Base-by-base conservation (phyloP, 2,329 filamentous ascomycete species). In the Truncatella angustata region DNA sequence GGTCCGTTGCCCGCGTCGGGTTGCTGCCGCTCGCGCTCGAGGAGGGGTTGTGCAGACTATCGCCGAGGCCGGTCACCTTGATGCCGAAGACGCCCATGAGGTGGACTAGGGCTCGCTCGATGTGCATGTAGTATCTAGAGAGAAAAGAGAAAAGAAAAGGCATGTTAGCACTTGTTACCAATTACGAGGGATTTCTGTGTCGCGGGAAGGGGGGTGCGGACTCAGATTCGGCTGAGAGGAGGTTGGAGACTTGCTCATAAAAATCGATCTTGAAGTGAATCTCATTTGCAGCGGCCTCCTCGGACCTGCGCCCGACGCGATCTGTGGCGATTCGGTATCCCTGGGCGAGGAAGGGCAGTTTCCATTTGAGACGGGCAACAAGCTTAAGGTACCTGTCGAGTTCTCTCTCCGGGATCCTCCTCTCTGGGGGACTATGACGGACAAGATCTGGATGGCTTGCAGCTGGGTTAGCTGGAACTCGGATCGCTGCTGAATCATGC, bases 191-290 rank as follows among this genome's bases (percentile, higher is more conserved):
- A n/a, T 24, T n/a, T 6, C 21, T 44, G 40, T 24, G n/a, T 18
- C 3, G 11, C 5, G 4, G 10, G 20, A 28, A 11, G 14, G 26
- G 24, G 12, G 23, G n/a, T n/a, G n/a, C n/a, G n/a, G n/a, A n/a
- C n/a, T n/a, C n/a, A n/a, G 18, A 12, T 21, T 11, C 24, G 4
- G 23, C 9, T 14, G 24, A 44, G 12, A 28, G 21, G 21, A 24
- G 14, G 21, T 16, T 18, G 18, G n/a, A 5, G 21, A 44, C 40
- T 44, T 16, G 90, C 62, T 91, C 87, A 68, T 88, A 85, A 56
- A 90, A 91, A 62, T 90, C 87, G 6, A 90, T 77, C 66, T 90
- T 90, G 73, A 90, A 90, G 76, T 89, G 89, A 14, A 81, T 76
- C 66, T 86, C 82, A 23, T 56, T 53, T 2, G 52, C 58, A 6